These are phyloP conservation scores for Thelonectria discophora DNA, from an alignment of 2,329 filamentous ascomycete genomes.

Conservation along the genomic window DNA sequence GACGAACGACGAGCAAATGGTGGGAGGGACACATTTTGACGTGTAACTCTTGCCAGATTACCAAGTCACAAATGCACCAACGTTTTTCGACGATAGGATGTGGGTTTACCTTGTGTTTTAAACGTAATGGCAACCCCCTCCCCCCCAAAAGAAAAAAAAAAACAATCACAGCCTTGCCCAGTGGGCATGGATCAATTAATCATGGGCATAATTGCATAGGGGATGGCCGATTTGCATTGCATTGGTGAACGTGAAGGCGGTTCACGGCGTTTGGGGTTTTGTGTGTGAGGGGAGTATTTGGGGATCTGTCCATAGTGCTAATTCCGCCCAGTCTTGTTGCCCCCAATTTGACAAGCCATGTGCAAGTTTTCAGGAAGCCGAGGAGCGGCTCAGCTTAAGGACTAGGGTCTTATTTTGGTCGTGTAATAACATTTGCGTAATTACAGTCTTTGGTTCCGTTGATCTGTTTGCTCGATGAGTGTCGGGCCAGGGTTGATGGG, in stretches of 20 bases:
- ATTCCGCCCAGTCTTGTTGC: constrained; percentile 14
- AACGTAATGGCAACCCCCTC: constrained; percentile 44
- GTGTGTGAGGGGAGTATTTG: constrained; percentile 23
- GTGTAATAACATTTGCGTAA: constrained; percentile 26
- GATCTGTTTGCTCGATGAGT: constrained; percentile 5
- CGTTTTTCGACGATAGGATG: constrained; percentile 36
- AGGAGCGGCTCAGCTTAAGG: constrained; percentile 15
- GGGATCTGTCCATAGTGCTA: constrained; percentile 18
- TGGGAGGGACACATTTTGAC: constrained; percentile 70
- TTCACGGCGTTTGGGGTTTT: constrained; percentile 42
- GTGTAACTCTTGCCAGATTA: constrained; percentile 54
- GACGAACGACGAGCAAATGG: constrained; percentile 69
- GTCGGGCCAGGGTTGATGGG: too few relatives aligned
- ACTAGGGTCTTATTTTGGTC: constrained; percentile 15
- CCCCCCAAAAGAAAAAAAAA: too few relatives aligned
- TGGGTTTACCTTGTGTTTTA: constrained; percentile 39
- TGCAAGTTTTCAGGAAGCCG: constrained; percentile 24
- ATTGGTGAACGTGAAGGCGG: constrained; percentile 41
- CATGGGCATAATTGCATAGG: constrained; percentile 49
- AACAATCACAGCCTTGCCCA: constrained; percentile 27
- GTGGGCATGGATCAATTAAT: constrained; percentile 43
- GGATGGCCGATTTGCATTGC: constrained; percentile 42
- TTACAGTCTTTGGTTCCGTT: constrained; percentile 10
- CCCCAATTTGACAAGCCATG: constrained; percentile 24
- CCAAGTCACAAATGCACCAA: constrained; percentile 36